These are phyloP conservation scores for Stylonectria norvegica DNA, from an alignment of 2,329 filamentous ascomycete genomes.

Conservation along the genomic window DNA sequence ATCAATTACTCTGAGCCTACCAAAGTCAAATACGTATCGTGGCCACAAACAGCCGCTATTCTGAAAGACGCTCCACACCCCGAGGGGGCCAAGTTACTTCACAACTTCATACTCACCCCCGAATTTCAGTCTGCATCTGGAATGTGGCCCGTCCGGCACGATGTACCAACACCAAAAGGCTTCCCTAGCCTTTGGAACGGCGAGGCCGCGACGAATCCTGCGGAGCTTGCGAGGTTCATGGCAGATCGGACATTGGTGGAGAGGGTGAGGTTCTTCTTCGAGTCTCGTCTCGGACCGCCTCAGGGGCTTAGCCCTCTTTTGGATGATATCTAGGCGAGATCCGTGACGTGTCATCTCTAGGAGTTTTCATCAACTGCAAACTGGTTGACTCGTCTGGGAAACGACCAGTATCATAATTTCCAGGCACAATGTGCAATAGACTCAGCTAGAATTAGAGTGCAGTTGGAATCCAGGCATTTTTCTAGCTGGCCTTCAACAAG, in stretches of 20 bases:
- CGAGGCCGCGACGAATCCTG: slow-evolving; percentile 31
- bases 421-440: no score
- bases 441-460: no score
- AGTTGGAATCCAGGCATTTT: no score
- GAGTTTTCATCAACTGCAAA: no score
- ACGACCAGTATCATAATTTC: no score
- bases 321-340: no score
- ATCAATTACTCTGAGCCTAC: slow-evolving; percentile 31
- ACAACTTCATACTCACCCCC: slow-evolving; percentile 43
- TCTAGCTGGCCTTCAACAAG: no score
- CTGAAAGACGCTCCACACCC: slow-evolving; percentile 46
- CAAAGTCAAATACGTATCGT: slow-evolving; percentile 42
- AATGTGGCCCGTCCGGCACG: slow-evolving; percentile 34
- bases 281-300: slow-evolving; percentile 39
- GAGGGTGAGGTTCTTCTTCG: slow-evolving; percentile 40
- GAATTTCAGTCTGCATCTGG: slow-evolving; percentile 35
- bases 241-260: slow-evolving; percentile 39
- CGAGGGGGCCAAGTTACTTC: slow-evolving; percentile 49
- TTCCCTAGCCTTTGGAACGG: slow-evolving; percentile 19
- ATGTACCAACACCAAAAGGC: slow-evolving; percentile 29
- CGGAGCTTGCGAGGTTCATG: slow-evolving; percentile 41
- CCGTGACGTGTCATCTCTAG: no score
- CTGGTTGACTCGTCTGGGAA: no score
- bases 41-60: slow-evolving; percentile 49
- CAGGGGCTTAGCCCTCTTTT: slow-evolving; percentile 39